A percentile compares a stretch with the other conserved stretches of the same genome.
These are phyloP conservation scores for Pelargonium cotyledonis DNA, from an alignment of 441 rosid species.

Conservation along the genomic window DNA sequence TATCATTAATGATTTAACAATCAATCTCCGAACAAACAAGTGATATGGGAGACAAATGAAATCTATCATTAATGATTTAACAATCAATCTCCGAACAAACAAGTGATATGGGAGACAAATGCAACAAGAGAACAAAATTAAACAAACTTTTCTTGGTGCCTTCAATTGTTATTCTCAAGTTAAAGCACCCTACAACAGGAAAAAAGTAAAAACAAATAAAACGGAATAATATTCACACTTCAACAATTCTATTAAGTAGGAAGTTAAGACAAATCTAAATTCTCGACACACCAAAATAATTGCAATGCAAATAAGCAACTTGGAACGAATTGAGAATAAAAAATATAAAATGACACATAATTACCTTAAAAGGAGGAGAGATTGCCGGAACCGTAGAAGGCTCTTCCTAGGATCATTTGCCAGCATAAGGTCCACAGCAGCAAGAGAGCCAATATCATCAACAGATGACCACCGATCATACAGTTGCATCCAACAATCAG, in stretches of 20 bases:
- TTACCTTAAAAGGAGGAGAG: constrained; percentile 80
- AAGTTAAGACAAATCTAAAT: not conserved
- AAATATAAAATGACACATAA: not conserved
- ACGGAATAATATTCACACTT: not conserved
- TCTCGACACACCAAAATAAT: not conserved
- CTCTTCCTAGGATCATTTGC: constrained; percentile 85
- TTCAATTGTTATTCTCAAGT: no score
- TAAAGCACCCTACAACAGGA: no score
- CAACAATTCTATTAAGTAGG: not conserved
- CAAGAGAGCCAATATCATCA: constrained; percentile 90
- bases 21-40: no score
- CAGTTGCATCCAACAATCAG: constrained; percentile 96
- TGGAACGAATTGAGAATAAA: not conserved
- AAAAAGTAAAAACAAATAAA: no score
- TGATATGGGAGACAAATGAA: no score
- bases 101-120: no score
- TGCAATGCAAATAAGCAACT: not conserved
- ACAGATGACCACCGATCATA: constrained; percentile 96
- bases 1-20: no score
- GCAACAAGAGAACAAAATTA: no score
- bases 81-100: no score
- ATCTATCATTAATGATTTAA: no score
- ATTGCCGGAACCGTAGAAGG: constrained; percentile 79
- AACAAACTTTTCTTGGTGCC: no score
- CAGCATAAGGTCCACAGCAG: constrained; percentile 88